Percentiles rank a stretch among this genome's conserved stretches.
Evolutionary conservation across 2,329 filamentous ascomycete species (phyloP).

Genomic region (Clonostachys solani): DNA sequence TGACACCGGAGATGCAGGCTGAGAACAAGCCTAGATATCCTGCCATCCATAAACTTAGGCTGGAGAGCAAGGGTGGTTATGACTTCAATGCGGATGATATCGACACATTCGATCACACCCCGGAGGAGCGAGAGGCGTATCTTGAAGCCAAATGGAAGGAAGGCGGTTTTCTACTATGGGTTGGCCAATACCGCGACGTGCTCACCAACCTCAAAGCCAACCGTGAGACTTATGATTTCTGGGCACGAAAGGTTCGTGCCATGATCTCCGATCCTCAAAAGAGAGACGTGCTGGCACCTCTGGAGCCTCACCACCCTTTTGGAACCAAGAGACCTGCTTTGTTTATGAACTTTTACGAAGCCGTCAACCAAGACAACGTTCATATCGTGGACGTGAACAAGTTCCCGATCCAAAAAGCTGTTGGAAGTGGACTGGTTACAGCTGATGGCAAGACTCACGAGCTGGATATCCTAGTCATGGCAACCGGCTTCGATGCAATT

Average conservation of each 20-base stretch:
- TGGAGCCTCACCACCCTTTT: slow-evolving; percentile 36
- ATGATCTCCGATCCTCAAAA: slow-evolving; percentile 39
- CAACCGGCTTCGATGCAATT: slow-evolving; percentile 35
- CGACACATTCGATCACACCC: slow-evolving; percentile 9
- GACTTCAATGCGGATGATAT: background rate
- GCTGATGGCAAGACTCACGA: slow-evolving; percentile 20
- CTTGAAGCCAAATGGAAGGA: slow-evolving; percentile 36
- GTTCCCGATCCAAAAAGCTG: slow-evolving; percentile 31
- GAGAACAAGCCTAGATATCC: slow-evolving; percentile 25
- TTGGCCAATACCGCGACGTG: slow-evolving; percentile 39
- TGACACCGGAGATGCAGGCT: too few relatives aligned
- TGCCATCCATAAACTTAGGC: background rate
- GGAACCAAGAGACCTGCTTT: slow-evolving; percentile 39
- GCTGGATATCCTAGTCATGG: slow-evolving; percentile 30
- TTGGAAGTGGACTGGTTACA: slow-evolving; percentile 24
- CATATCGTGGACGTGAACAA: slow-evolving; percentile 37
- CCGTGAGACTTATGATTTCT: slow-evolving; percentile 40
- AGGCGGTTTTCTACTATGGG: slow-evolving; percentile 42
- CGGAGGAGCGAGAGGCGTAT: slow-evolving; percentile 34
- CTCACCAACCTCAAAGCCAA: slow-evolving; percentile 35
- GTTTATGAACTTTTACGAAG: slow-evolving; percentile 45
- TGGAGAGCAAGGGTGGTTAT: background rate
- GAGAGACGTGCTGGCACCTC: slow-evolving; percentile 38
- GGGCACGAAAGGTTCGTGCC: slow-evolving; percentile 34
- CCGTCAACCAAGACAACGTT: slow-evolving; percentile 39